These are phyloP conservation scores for Solanum hybrid DNA, from an alignment of 305 asterid genomes.

Conservation along the genomic window DNA sequence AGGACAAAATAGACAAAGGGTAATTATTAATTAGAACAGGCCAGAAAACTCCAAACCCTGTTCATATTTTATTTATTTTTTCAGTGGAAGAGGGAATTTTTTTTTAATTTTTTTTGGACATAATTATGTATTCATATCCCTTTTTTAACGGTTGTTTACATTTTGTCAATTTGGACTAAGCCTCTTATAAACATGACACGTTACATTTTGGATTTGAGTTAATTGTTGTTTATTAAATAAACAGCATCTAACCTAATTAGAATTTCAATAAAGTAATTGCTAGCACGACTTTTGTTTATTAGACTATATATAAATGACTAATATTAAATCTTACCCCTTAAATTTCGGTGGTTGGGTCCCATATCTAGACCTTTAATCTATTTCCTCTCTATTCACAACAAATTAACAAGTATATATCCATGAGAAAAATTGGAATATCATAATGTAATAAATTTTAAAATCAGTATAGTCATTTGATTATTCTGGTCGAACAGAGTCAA, in stretches of 20 bases:
- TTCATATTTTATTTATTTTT: neutral
- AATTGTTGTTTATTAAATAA: neutral
- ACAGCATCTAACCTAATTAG: neutral
- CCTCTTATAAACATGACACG: neutral
- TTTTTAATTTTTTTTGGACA: neutral
- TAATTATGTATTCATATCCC: neutral
- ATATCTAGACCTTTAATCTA: neutral
- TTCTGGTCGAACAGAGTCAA: rapidly evolving
- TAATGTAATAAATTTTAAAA: neutral
- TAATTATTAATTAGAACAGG: neutral
- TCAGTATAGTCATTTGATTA: neutral
- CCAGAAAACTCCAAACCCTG: neutral
- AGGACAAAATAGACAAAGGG: neutral
- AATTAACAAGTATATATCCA: neutral
- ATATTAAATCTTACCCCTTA: slow-evolving; percentile 4
- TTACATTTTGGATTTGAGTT: neutral
- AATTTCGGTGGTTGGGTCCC: slow-evolving; percentile 23
- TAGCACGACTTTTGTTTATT: neutral
- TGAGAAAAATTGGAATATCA: neutral
- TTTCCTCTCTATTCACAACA: neutral
- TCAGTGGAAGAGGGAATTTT: neutral
- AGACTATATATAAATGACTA: neutral
- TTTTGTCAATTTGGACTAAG: neutral
- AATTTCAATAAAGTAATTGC: slow-evolving; percentile 1
- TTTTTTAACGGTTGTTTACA: neutral